Conservation (phyloP, 495 filamentous ascomycete species). For the Penicillium tannophilum region DNA sequence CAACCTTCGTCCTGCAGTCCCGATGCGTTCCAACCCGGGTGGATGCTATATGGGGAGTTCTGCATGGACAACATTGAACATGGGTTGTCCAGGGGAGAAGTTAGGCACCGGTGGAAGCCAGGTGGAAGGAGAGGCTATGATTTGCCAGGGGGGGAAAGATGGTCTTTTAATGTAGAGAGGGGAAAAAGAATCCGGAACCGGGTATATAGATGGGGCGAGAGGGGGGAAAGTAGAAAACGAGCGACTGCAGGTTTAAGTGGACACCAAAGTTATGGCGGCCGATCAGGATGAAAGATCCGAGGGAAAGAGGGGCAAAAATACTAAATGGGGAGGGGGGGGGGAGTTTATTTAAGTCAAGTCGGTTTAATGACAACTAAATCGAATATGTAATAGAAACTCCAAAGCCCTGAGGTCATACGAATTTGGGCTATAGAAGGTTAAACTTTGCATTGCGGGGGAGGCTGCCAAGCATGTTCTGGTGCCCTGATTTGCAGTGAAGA, state of each 20-base stretch:
- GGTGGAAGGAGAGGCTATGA: constrained; percentile 3
- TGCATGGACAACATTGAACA: constrained; percentile 52
- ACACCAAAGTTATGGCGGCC: not conserved
- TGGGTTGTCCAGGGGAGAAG: constrained; percentile 1
- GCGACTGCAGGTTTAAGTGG: not conserved
- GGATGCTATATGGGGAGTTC: constrained; percentile 30
- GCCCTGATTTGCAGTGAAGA: constrained; percentile 37
- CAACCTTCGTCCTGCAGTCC: constrained; percentile 18
- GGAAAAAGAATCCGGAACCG: not conserved
- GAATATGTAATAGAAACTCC: constrained; percentile 21
- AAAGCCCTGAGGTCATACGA: constrained; percentile 26
- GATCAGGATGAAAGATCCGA: not conserved
- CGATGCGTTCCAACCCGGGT: constrained; percentile 20
- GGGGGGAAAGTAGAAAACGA: constrained; percentile 3
- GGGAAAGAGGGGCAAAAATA: not conserved
- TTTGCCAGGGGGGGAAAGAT: constrained; percentile 2
- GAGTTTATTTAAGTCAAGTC: not conserved
- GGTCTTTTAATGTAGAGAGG: not conserved
- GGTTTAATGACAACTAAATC: not conserved
- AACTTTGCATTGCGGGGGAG: constrained; percentile 39
- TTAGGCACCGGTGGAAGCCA: constrained; percentile 1
- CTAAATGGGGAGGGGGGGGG: not conserved
- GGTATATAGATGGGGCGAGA: constrained; percentile 14
- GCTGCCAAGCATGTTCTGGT: constrained; percentile 34
- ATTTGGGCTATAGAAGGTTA: constrained; percentile 16